These are phyloP conservation scores for Exophiala xenobiotica DNA, from an alignment of 2,329 filamentous ascomycete species.

Conservation along the genomic window DNA sequence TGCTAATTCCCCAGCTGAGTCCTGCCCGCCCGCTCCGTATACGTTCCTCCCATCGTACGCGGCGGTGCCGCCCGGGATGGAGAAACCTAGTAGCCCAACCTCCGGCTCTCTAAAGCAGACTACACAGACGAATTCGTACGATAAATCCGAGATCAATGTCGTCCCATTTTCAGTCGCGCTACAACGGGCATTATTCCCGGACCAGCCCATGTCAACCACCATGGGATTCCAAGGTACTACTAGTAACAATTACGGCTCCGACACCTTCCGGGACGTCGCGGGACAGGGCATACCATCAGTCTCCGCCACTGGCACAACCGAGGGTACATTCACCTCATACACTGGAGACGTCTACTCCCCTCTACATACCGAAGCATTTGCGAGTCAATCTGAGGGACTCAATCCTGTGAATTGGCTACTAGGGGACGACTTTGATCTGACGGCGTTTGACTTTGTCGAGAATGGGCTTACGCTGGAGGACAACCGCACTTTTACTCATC, in stretches of 20 bases:
- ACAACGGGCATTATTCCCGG: too few relatives aligned
- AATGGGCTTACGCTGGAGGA: background rate
- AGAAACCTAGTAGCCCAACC: too few relatives aligned
- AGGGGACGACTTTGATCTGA: conserved; percentile 16
- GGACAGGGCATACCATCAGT: background rate
- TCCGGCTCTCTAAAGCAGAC: too few relatives aligned
- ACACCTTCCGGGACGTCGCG: background rate
- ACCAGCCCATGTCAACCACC: too few relatives aligned
- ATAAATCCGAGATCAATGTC: too few relatives aligned
- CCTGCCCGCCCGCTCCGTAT: background rate
- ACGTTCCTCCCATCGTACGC: background rate
- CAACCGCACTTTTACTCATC: background rate
- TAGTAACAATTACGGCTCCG: background rate
- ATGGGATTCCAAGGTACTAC: too few relatives aligned
- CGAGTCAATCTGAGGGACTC: background rate
- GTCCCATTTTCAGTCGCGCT: too few relatives aligned
- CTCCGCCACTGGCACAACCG: background rate
- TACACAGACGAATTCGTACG: too few relatives aligned
- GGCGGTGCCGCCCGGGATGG: too few relatives aligned
- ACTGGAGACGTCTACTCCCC: background rate
- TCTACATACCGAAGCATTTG: background rate
- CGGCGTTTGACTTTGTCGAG: conserved; percentile 7
- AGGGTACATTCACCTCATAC: background rate
- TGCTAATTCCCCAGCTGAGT: background rate
- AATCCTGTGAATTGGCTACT: conserved; percentile 16